phyloP scores from a whole-genome alignment of 2,329 filamentous ascomycete genomes.

The Basipetospora chlamydospora region DNA sequence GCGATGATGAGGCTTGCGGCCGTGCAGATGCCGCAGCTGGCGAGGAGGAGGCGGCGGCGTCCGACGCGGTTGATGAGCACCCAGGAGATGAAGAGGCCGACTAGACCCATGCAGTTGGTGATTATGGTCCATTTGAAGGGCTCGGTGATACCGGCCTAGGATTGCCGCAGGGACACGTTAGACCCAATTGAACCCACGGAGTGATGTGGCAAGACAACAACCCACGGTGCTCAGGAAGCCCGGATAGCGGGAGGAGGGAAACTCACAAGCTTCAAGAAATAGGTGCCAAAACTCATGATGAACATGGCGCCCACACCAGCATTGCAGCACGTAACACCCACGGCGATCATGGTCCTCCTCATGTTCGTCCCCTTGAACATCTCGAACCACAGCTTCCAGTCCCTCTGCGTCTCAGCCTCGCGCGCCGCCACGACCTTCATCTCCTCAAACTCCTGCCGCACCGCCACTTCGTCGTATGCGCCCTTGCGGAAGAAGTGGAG shows the following conservation, averaged over 20 bases:
- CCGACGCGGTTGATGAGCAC: conserved; percentile 22
- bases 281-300: conserved; percentile 4
- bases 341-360: conserved; percentile 2
- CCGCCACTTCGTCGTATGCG: conserved; percentile 4
- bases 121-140: conserved; percentile 3
- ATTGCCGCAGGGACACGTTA: too few relatives aligned
- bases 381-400: conserved; percentile 2
- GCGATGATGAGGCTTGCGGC: conserved; percentile 1
- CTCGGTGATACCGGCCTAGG: too few relatives aligned
- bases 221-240: too few relatives aligned
- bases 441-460: conserved; percentile 3
- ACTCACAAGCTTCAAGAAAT: conserved; percentile 3
- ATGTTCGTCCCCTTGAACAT: conserved; percentile 2
- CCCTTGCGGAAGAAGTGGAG: conserved; percentile 18
- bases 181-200: too few relatives aligned
- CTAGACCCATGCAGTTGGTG: conserved; percentile 8
- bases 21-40: not conserved
- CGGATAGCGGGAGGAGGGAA: not conserved
- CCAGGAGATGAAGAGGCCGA: conserved; percentile 25
- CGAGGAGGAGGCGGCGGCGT: conserved; percentile 19
- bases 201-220: too few relatives aligned
- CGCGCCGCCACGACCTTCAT: conserved; percentile 1
- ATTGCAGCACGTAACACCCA: not conserved
- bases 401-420: conserved; percentile 1
- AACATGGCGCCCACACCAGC: conserved; percentile 3